phyloP scores from a whole-genome alignment of 2,329 filamentous ascomycete genomes.

The Hypoxylon sp. region DNA sequence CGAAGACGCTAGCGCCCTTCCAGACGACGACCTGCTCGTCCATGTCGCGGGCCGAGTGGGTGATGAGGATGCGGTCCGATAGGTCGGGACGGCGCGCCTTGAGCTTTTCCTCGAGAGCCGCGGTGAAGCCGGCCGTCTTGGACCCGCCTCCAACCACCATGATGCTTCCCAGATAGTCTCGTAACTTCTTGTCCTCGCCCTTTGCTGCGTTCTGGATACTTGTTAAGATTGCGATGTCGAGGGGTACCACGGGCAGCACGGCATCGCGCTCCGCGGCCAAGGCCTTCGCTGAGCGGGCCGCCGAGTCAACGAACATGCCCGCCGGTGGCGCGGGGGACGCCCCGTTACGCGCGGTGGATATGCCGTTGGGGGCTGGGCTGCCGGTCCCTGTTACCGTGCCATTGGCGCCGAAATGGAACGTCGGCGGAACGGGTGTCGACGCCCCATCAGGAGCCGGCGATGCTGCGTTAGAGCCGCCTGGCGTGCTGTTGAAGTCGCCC shows the following conservation, averaged over 20 bases:
- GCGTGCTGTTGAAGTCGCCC: constrained; percentile 80
- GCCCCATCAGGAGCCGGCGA: constrained; percentile 86
- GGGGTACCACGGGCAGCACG: constrained; percentile 82
- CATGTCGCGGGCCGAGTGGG: constrained; percentile 85
- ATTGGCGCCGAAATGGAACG: constrained; percentile 67
- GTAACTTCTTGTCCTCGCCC: constrained; percentile 91
- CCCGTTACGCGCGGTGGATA: constrained; percentile 60
- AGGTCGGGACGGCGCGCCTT: constrained; percentile 74
- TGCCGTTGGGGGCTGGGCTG: constrained; percentile 65
- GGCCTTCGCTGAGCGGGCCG: constrained; percentile 63
- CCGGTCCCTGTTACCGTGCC: constrained; percentile 59
- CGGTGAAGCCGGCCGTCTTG: constrained; percentile 82
- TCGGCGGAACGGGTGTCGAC: constrained; percentile 73
- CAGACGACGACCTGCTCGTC: constrained; percentile 97
- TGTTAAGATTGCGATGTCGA: constrained; percentile 90
- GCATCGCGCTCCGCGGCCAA: constrained; percentile 80
- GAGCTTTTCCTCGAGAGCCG: constrained; percentile 85
- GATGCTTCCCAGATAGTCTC: constrained; percentile 89
- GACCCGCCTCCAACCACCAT: constrained; percentile 91
- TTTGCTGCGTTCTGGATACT: constrained; percentile 89
- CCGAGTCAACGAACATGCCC: constrained; percentile 64
- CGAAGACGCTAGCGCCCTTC: constrained; percentile 98
- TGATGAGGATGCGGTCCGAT: constrained; percentile 71
- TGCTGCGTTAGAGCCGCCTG: constrained; percentile 85
- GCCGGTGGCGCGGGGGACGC: constrained; percentile 57